Percentiles rank a stretch among this genome's conserved stretches.
Evolutionary conservation across 768 basidiomycete species (phyloP).

Genomic region (Mycena olivaceomarginata): DNA sequence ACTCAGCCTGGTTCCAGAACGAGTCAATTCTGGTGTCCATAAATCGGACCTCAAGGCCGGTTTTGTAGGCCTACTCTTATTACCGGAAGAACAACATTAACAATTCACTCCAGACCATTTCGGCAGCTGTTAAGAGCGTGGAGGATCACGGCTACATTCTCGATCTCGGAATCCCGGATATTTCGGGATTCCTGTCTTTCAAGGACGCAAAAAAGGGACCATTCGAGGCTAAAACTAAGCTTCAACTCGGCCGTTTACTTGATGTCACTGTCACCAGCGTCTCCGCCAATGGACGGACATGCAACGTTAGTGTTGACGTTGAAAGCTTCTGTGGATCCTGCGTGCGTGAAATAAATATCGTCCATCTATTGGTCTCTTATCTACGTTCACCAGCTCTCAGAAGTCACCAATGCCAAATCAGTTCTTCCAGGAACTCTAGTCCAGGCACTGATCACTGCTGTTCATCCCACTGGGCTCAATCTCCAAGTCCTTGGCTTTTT

Average conservation of each 20-base stretch:
- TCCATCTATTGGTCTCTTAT: conserved; percentile 18
- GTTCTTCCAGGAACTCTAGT: conserved; percentile 92
- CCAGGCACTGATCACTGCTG: conserved; percentile 86
- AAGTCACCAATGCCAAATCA: conserved; percentile 86
- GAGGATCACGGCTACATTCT: conserved; percentile 98
- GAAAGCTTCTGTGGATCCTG: conserved; percentile 68
- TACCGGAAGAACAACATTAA: conserved; percentile 5
- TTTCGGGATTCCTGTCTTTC: conserved; percentile 91
- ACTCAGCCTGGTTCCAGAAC: conserved; percentile 87
- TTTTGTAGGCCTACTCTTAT: conserved; percentile 73
- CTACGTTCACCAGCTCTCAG: conserved; percentile 72
- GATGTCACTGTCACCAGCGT: conserved; percentile 80
- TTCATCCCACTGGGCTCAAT: conserved; percentile 85
- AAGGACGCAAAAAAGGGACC: conserved; percentile 73
- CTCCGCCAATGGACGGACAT: conserved; percentile 87
- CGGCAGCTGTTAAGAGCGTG: conserved; percentile 85
- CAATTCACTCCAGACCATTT: conserved; percentile 73
- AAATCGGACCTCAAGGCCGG: conserved; percentile 86
- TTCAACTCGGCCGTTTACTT: conserved; percentile 82
- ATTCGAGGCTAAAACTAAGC: conserved; percentile 51
- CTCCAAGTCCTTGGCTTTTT: conserved; percentile 95
- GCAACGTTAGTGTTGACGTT: conserved; percentile 78
- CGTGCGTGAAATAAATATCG: conserved; percentile 61
- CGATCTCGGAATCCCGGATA: conserved; percentile 86
- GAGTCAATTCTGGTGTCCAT: conserved; percentile 87